phyloP scores from a whole-genome alignment of 2,329 filamentous ascomycete genomes.

The Eutypella sp. region DNA sequence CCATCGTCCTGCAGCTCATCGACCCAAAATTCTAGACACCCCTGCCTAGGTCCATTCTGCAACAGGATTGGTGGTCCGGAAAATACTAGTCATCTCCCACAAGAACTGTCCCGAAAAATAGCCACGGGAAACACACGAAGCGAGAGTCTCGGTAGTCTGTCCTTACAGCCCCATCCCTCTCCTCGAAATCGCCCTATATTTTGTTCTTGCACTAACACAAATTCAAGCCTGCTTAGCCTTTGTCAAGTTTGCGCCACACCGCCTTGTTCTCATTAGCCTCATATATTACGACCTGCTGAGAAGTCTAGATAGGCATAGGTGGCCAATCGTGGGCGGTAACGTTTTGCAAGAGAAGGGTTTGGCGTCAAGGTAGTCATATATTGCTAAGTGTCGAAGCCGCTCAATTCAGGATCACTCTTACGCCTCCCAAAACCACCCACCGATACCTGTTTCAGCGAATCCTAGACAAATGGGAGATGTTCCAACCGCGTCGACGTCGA shows the following conservation, averaged over 20 bases:
- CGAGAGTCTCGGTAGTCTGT: slow-evolving; percentile 3
- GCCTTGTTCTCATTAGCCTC: slow-evolving; percentile 10
- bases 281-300: slow-evolving; percentile 1
- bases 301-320: not conserved
- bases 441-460: not conserved
- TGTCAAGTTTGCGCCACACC: slow-evolving; percentile 16
- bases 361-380: slow-evolving; percentile 1
- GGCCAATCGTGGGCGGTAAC: not conserved
- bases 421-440: slow-evolving; percentile 8
- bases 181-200: slow-evolving; percentile 11
- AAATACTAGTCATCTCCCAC: slow-evolving; percentile 11
- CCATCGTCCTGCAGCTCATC: slow-evolving; percentile 14
- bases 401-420: not conserved
- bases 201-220: slow-evolving; percentile 13
- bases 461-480: slow-evolving; percentile 29
- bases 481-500: slow-evolving; percentile 22
- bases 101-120: slow-evolving; percentile 1
- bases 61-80: slow-evolving; percentile 12
- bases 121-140: slow-evolving; percentile 14
- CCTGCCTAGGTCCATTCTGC: slow-evolving; percentile 13
- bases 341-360: not conserved
- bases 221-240: slow-evolving; percentile 9
- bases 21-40: slow-evolving; percentile 12
- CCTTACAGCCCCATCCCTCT: slow-evolving; percentile 13
- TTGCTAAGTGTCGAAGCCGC: slow-evolving; percentile 1